A percentile compares a stretch with the other conserved stretches of the same genome.
Evolutionary conservation across 345 rosid genomes (phyloP).

Genomic region (Hibiscus tridactylites): DNA sequence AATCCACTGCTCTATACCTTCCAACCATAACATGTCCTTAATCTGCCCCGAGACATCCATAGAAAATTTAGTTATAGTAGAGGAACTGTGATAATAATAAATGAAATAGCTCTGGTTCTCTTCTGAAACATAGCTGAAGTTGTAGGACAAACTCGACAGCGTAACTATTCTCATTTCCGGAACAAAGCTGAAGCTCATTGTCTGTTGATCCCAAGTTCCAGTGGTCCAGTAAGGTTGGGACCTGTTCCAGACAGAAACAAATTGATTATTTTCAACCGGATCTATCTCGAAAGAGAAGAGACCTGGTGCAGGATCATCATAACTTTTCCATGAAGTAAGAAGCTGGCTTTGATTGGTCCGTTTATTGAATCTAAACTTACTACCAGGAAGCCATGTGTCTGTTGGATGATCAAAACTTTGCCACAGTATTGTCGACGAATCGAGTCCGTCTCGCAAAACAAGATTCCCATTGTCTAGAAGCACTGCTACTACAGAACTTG

Average conservation of each 20-base stretch:
- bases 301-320: slow-evolving; percentile 61
- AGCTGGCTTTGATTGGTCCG: slow-evolving; percentile 21
- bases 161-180: slow-evolving; percentile 37
- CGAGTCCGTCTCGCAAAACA: slow-evolving; percentile 31
- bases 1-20: slow-evolving; percentile 29
- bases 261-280: slow-evolving; percentile 39
- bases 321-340: slow-evolving; percentile 57
- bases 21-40: slow-evolving; percentile 37
- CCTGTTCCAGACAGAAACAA: slow-evolving; percentile 42
- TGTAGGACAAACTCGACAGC: slow-evolving; percentile 14
- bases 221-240: too few species aligned
- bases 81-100: slow-evolving; percentile 22
- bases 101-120: slow-evolving; percentile 50
- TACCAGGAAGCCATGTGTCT: slow-evolving; percentile 70
- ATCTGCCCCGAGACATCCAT: slow-evolving; percentile 65
- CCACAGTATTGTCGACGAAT: slow-evolving; percentile 36
- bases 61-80: slow-evolving; percentile 30
- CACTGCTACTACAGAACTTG: slow-evolving; percentile 33
- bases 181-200: too few species aligned
- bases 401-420: slow-evolving; percentile 68
- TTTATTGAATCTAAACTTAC: slow-evolving; percentile 41
- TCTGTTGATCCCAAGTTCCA: too few species aligned
- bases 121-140: slow-evolving; percentile 37
- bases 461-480: slow-evolving; percentile 55
- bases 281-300: slow-evolving; percentile 59